Conservation (phyloP, 2,329 filamentous ascomycete species). For the Aspergillus neoniger region DNA sequence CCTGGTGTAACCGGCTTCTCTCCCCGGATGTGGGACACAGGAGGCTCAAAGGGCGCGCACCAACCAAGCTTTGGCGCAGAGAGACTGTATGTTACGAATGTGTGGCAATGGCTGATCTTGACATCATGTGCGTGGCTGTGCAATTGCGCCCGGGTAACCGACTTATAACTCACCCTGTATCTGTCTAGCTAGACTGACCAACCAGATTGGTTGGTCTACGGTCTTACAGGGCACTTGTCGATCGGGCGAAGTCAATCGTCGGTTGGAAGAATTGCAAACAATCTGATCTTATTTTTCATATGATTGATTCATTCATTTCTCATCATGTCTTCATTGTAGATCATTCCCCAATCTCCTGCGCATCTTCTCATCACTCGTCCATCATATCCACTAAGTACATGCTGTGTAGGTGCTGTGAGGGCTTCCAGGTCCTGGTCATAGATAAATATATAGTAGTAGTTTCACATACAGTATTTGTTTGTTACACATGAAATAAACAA, state of each 20-base stretch:
- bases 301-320: too few relatives aligned
- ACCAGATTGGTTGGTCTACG: too few relatives aligned
- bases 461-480: neutral
- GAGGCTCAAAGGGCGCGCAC: neutral
- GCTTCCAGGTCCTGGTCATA: neutral
- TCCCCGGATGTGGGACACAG: neutral
- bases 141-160: neutral
- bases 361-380: neutral
- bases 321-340: too few relatives aligned
- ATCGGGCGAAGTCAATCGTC: too few relatives aligned
- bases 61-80: neutral
- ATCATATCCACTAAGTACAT: neutral
- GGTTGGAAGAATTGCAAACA: neutral
- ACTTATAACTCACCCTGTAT: neutral
- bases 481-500: neutral
- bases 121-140: constrained; percentile 9
- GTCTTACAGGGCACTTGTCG: too few relatives aligned
- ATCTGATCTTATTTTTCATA: neutral
- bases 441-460: neutral
- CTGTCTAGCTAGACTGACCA: too few relatives aligned
- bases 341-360: neutral
- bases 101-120: neutral
- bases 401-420: neutral
- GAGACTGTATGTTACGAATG: neutral
- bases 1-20: too few relatives aligned